Conservation (phyloP, 208 protist genomes). For the Trypanosoma melophagium region DNA sequence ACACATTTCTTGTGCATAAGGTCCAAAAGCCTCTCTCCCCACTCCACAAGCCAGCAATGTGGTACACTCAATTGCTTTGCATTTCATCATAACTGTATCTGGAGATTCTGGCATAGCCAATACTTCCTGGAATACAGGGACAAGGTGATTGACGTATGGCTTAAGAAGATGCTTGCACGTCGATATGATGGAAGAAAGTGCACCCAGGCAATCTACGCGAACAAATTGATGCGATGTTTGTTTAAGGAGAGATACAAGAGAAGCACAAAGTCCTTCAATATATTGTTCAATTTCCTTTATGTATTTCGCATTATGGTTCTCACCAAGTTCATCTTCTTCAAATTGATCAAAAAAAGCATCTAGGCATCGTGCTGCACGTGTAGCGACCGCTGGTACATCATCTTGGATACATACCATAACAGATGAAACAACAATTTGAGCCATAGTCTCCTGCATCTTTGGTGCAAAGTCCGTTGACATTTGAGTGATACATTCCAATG, state of each 20-base stretch:
- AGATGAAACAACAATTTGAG: slow-evolving; percentile 48
- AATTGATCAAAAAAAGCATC: slow-evolving; percentile 77
- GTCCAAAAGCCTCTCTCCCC: slow-evolving; percentile 66
- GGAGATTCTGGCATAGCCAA: slow-evolving; percentile 62
- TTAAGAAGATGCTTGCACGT: slow-evolving; percentile 55
- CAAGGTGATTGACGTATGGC: slow-evolving; percentile 63
- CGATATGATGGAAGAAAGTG: slow-evolving; percentile 69
- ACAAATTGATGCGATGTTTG: slow-evolving; percentile 57
- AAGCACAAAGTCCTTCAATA: slow-evolving; percentile 59
- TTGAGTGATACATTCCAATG: slow-evolving; percentile 74
- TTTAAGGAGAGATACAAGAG: slow-evolving; percentile 51
- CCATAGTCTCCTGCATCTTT: slow-evolving; percentile 51
- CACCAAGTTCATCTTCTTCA: slow-evolving; percentile 53
- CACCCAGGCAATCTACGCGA: slow-evolving; percentile 60
- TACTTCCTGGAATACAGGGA: slow-evolving; percentile 74
- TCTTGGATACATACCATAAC: slow-evolving; percentile 60
- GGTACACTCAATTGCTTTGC: slow-evolving; percentile 84
- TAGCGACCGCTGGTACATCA: slow-evolving; percentile 62
- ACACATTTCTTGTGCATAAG: slow-evolving; percentile 71
- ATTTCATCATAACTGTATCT: slow-evolving; percentile 68
- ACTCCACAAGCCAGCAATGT: slow-evolving; percentile 82
- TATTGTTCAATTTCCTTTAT: slow-evolving; percentile 50
- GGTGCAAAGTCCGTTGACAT: slow-evolving; percentile 70
- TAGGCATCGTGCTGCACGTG: slow-evolving; percentile 63
- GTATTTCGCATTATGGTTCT: slow-evolving; percentile 46